A percentile compares a stretch with the other conserved stretches of the same genome.
phyloP scores from a whole-genome alignment of 139 green algal genomes.

The Zygnema cylindricum region DNA sequence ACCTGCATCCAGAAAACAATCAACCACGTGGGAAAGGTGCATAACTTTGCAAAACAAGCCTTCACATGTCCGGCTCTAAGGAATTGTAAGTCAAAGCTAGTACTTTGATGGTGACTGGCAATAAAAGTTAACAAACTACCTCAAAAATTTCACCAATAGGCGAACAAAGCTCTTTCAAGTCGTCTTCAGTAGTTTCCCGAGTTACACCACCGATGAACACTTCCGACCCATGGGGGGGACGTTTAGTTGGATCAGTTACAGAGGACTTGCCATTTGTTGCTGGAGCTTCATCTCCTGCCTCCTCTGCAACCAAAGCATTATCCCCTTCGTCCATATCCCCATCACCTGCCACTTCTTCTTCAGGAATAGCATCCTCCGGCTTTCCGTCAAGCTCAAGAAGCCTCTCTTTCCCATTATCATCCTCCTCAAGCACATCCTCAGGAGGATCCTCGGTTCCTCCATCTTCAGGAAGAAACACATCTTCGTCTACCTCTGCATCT shows the following conservation, averaged over 20 bases:
- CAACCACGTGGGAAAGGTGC: no score
- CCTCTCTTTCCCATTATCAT: conserved; percentile 14
- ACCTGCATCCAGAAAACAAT: conserved; percentile 43
- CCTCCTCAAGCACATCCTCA: conserved; percentile 32
- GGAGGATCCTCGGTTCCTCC: not conserved
- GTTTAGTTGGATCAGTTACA: conserved; percentile 23
- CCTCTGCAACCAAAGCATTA: not conserved
- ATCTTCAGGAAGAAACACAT: conserved; percentile 25
- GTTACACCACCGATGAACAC: conserved; percentile 55
- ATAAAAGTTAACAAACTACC: no score
- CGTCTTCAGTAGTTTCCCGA: conserved; percentile 48
- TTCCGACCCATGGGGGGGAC: conserved; percentile 50
- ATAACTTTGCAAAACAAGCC: no score
- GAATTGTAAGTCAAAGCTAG: no score
- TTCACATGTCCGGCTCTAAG: no score
- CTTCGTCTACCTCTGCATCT: conserved; percentile 3
- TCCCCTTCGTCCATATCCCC: no score
- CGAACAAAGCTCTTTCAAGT: conserved; percentile 31
- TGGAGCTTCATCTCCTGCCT: conserved; percentile 24
- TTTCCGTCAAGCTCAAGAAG: conserved; percentile 28
- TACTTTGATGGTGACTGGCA: no score
- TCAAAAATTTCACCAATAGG: conserved; percentile 36
- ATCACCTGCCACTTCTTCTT: conserved; percentile 36
- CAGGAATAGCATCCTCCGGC: conserved; percentile 33
- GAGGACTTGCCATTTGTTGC: not conserved